Evolutionary conservation across 306 rosid species (phyloP).

Genomic region (Sphenostylis stenocarpa): DNA sequence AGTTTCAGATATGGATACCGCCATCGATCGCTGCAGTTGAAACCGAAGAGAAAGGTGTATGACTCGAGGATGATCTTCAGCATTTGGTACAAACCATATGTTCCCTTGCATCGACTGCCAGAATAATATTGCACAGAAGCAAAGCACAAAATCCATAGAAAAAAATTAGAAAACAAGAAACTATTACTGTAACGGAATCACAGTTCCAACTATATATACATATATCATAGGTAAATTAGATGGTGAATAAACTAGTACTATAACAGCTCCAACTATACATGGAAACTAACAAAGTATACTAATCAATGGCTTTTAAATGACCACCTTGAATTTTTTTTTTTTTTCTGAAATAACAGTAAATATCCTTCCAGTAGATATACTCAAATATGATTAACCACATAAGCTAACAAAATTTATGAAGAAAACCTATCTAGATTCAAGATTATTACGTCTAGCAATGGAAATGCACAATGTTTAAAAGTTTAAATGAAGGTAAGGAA

Average conservation of each 20-base stretch:
- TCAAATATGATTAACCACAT: neutral
- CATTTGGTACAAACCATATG: conserved; percentile 62
- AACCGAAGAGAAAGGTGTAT: conserved; percentile 72
- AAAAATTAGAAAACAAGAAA: neutral
- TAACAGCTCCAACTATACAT: no score
- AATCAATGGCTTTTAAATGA: neutral
- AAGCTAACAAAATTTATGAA: neutral
- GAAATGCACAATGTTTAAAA: neutral
- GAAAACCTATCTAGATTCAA: neutral
- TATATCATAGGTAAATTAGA: no score
- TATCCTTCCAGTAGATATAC: neutral
- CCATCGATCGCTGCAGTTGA: conserved; percentile 54
- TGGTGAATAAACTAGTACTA: neutral
- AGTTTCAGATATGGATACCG: conserved; percentile 54
- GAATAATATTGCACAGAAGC: neutral
- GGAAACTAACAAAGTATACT: no score
- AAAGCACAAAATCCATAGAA: conserved; percentile 1
- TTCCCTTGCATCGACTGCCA: conserved; percentile 88
- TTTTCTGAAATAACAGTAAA: neutral
- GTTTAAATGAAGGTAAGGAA: neutral
- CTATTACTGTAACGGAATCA: neutral
- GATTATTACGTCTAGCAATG: neutral
- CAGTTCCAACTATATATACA: conserved; percentile 7
- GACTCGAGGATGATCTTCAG: conserved; percentile 64
- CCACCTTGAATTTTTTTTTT: neutral